A percentile compares a stretch with the other conserved stretches of the same genome.
These are phyloP conservation scores for Spinacia oleracea DNA, from an alignment of 179 eudicot genomes.

Conservation along the genomic window DNA sequence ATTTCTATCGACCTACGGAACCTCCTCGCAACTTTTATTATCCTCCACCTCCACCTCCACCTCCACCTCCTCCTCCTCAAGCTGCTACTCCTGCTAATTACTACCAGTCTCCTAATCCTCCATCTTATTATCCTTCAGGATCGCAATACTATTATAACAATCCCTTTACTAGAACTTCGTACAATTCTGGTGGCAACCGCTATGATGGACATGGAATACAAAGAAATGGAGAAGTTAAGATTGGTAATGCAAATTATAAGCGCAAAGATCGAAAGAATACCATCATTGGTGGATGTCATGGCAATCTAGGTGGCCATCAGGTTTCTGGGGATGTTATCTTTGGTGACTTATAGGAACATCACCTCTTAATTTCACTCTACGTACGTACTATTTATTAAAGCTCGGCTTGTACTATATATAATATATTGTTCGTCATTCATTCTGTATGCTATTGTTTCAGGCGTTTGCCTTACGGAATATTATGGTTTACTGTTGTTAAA, in stretches of 20 bases:
- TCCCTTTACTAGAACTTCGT: background rate
- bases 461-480: background rate
- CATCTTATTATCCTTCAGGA: background rate
- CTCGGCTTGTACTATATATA: background rate
- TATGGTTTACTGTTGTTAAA: background rate
- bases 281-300: constrained; percentile 12
- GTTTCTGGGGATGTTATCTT: constrained; percentile 2
- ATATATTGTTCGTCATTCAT: background rate
- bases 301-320: constrained; percentile 12
- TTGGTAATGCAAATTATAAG: background rate
- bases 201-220: constrained; percentile 3
- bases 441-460: background rate
- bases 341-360: no score
- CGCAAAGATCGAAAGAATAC: constrained; percentile 3
- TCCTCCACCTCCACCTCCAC: background rate
- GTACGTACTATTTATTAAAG: no score
- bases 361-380: no score
- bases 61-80: background rate
- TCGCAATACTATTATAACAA: background rate
- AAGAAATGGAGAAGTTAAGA: constrained; percentile 2
- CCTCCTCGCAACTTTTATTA: background rate
- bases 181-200: constrained; percentile 4
- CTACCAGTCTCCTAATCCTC: background rate
- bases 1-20: background rate
- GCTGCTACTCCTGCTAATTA: background rate